phyloP scores from a whole-genome alignment of 805 yeast genomes.

The Yamadazyma takamatsuzukensis region DNA sequence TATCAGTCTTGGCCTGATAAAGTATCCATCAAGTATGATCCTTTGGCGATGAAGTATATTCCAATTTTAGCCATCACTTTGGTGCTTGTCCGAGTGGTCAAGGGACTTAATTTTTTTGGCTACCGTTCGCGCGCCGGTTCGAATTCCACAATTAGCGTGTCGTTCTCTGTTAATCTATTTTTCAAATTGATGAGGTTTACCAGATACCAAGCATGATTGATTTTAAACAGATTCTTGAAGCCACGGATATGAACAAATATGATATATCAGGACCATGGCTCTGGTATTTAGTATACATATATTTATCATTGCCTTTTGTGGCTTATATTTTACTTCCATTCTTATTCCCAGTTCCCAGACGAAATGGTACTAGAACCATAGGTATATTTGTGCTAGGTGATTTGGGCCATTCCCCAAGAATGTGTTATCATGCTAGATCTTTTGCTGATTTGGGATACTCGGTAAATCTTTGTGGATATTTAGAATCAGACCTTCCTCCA shows the following conservation, averaged over 20 bases:
- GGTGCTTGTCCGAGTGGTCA: too few relatives aligned
- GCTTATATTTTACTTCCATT: conserved; percentile 41
- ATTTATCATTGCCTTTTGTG: conserved; percentile 43
- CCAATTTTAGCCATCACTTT: too few relatives aligned
- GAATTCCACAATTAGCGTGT: conserved; percentile 8
- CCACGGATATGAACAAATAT: neutral
- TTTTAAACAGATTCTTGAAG: neutral
- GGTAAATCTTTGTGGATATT: conserved; percentile 84
- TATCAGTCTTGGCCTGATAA: too few relatives aligned
- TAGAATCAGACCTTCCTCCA: conserved; percentile 52
- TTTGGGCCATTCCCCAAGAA: conserved; percentile 91
- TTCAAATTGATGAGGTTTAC: neutral
- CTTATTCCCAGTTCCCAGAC: conserved; percentile 17
- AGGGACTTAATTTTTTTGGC: conserved; percentile 9
- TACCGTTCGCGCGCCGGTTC: conserved; percentile 8
- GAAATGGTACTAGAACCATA: conserved; percentile 40
- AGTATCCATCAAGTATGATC: too few relatives aligned
- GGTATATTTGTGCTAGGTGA: conserved; percentile 87
- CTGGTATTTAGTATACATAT: conserved; percentile 43
- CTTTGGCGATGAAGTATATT: too few relatives aligned
- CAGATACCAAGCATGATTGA: neutral
- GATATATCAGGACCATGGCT: conserved; percentile 34
- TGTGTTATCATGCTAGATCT: conserved; percentile 84
- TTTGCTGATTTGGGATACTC: conserved; percentile 65
- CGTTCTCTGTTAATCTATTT: neutral